Percentiles rank a stretch among this genome's conserved stretches.
These are phyloP conservation scores for Bruguiera parviflora DNA, from an alignment of 345 rosid species.

Conservation along the genomic window DNA sequence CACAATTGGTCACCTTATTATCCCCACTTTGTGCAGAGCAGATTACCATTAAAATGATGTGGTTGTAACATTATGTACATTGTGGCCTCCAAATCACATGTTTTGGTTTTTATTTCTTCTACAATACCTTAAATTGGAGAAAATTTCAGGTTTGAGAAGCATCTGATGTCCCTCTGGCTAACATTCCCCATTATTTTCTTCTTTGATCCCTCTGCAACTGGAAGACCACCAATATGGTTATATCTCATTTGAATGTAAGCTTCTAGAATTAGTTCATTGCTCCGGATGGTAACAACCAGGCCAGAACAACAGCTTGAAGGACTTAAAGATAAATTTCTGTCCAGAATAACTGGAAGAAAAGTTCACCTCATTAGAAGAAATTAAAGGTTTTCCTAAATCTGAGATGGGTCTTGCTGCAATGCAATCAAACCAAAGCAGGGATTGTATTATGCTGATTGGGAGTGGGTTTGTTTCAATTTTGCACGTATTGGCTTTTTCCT, in stretches of 20 bases:
- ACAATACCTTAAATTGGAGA: conserved; percentile 68
- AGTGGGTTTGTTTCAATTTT: conserved; percentile 16
- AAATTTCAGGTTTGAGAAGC: conserved; percentile 71
- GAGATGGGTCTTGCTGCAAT: conserved; percentile 54
- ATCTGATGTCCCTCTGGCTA: conserved; percentile 59
- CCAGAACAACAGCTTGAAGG: conserved; percentile 5
- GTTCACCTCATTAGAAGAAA: conserved; percentile 55
- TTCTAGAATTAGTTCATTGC: conserved; percentile 65
- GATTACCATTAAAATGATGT: background rate
- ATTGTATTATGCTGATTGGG: conserved; percentile 19
- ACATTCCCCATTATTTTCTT: conserved; percentile 45
- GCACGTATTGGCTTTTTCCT: background rate
- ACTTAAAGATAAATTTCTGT: background rate
- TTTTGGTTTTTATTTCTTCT: background rate
- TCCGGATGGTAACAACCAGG: conserved; percentile 58
- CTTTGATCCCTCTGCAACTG: conserved; percentile 47
- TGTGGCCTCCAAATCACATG: background rate
- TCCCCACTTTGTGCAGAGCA: background rate
- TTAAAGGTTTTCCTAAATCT: conserved; percentile 80
- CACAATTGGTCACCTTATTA: background rate
- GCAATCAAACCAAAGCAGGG: conserved; percentile 61
- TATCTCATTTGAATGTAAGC: conserved; percentile 77
- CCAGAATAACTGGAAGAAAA: background rate
- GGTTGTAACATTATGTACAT: background rate
- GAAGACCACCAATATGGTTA: conserved; percentile 76